These are phyloP conservation scores for Epithele typhae DNA, from an alignment of 768 basidiomycete species.

Conservation along the genomic window DNA sequence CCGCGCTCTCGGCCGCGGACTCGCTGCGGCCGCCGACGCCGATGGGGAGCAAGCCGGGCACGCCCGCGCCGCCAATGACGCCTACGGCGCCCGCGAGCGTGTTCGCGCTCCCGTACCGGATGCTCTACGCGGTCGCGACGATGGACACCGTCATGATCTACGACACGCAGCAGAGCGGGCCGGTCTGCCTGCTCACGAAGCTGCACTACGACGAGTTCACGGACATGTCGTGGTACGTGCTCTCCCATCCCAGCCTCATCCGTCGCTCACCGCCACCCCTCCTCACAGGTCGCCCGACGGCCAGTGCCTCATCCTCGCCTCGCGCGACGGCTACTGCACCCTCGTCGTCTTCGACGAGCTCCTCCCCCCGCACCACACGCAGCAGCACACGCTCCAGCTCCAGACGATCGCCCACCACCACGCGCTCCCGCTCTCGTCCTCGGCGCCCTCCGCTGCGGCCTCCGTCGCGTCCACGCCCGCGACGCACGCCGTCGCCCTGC, in stretches of 20 bases:
- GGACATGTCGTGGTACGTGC: conserved; percentile 86
- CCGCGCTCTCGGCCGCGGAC: conserved; percentile 48
- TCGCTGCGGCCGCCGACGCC: conserved; percentile 57
- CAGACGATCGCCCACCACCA: conserved; percentile 88
- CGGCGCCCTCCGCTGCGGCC: conserved; percentile 1
- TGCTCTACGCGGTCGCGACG: conserved; percentile 93
- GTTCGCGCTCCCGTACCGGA: conserved; percentile 88
- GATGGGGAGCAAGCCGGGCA: conserved; percentile 49
- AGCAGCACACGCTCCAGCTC: conserved; percentile 87
- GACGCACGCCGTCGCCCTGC: conserved; percentile 18
- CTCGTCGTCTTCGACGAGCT: conserved; percentile 94
- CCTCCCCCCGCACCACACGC: conserved; percentile 80
- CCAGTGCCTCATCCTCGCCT: conserved; percentile 85
- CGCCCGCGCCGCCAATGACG: conserved; percentile 36
- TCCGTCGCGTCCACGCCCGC: conserved; percentile 26
- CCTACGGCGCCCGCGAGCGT: conserved; percentile 50
- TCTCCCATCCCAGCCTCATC: background rate
- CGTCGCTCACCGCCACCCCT: background rate
- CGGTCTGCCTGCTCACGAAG: conserved; percentile 87
- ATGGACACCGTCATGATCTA: conserved; percentile 95
- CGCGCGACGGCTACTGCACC: conserved; percentile 96
- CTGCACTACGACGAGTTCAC: conserved; percentile 98
- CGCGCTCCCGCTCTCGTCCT: conserved; percentile 35
- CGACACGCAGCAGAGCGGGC: conserved; percentile 94
- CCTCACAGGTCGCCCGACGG: conserved; percentile 87